These are phyloP conservation scores for Pseudofabraea citricarpa DNA, from an alignment of 2,329 filamentous ascomycete species.

Conservation along the genomic window DNA sequence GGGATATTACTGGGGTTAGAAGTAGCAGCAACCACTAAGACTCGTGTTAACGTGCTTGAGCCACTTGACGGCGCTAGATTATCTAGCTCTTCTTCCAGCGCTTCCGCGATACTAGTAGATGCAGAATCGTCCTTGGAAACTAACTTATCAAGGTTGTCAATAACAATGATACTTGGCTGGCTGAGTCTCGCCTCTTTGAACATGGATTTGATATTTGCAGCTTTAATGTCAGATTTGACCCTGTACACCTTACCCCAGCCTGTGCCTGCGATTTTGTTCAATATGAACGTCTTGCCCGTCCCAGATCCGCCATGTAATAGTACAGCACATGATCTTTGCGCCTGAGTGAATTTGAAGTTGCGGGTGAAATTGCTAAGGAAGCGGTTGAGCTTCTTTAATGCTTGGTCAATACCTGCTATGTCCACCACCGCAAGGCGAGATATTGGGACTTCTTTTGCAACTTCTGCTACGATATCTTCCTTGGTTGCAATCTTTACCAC, in stretches of 20 bases:
- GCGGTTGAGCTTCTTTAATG: slow-evolving; percentile 61
- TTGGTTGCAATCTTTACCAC: slow-evolving; percentile 20
- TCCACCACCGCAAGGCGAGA: slow-evolving; percentile 39
- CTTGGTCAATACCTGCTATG: slow-evolving; percentile 64
- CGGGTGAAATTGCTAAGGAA: slow-evolving; percentile 54
- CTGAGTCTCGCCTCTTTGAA: slow-evolving; percentile 65
- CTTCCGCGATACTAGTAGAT: slow-evolving; percentile 43
- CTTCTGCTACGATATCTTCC: slow-evolving; percentile 6
- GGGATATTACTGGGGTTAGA: slow-evolving; percentile 71
- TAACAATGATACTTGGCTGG: slow-evolving; percentile 72
- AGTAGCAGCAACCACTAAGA: slow-evolving; percentile 73
- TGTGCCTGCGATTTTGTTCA: slow-evolving; percentile 61
- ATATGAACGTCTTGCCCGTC: slow-evolving; percentile 76
- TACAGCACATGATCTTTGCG: slow-evolving; percentile 30
- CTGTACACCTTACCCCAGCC: slow-evolving; percentile 67
- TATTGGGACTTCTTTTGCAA: slow-evolving; percentile 11
- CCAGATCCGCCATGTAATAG: slow-evolving; percentile 73
- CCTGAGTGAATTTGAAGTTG: slow-evolving; percentile 21
- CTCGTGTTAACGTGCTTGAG: slow-evolving; percentile 36
- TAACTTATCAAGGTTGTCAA: slow-evolving; percentile 72
- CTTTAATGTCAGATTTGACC: slow-evolving; percentile 52
- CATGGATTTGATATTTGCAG: slow-evolving; percentile 55
- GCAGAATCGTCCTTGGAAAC: slow-evolving; percentile 55
- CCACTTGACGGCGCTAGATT: slow-evolving; percentile 37
- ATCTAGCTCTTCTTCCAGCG: slow-evolving; percentile 51